Conservation (phyloP, 2,329 filamentous ascomycete genomes). For the Colletotrichum scovillei region DNA sequence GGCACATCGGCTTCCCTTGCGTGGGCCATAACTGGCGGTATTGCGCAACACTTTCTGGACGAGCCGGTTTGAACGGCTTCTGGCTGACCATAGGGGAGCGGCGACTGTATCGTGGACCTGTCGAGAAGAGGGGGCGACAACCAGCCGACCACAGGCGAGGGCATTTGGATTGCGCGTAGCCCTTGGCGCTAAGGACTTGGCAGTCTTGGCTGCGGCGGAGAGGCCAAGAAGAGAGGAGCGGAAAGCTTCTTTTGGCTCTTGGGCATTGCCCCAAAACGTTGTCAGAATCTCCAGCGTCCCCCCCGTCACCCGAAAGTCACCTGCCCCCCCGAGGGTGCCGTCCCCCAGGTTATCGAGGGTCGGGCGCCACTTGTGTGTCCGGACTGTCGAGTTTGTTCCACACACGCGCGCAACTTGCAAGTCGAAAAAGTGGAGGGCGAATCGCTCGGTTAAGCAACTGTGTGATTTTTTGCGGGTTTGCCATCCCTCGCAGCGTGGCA, state of each 20-base stretch:
- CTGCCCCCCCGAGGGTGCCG: constrained; percentile 2
- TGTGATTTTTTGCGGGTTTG: neutral
- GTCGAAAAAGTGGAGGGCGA: constrained; percentile 22
- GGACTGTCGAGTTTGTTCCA: neutral
- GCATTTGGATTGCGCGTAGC: constrained; percentile 32
- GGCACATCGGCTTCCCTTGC: constrained; percentile 30
- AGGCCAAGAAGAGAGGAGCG: constrained; percentile 36
- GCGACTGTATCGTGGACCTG: constrained; percentile 11
- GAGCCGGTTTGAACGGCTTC: constrained; percentile 31
- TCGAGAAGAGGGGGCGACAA: constrained; percentile 15
- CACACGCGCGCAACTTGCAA: neutral
- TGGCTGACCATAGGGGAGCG: constrained; percentile 23
- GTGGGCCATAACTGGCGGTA: constrained; percentile 31
- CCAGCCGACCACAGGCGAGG: constrained; percentile 8
- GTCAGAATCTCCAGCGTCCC: neutral
- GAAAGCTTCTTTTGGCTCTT: constrained; percentile 35
- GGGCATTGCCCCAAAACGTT: constrained; percentile 19
- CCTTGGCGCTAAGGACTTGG: constrained; percentile 33
- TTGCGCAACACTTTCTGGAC: constrained; percentile 32
- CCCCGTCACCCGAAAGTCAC: constrained; percentile 5
- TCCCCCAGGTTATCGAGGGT: constrained; percentile 1
- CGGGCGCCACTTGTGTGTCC: neutral
- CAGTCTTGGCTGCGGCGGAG: constrained; percentile 36
- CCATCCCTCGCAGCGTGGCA: neutral
- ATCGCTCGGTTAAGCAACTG: constrained; percentile 16